Evolutionary conservation across 208 protist species (phyloP).

Genomic region (Herpetomonas tarakana): DNA sequence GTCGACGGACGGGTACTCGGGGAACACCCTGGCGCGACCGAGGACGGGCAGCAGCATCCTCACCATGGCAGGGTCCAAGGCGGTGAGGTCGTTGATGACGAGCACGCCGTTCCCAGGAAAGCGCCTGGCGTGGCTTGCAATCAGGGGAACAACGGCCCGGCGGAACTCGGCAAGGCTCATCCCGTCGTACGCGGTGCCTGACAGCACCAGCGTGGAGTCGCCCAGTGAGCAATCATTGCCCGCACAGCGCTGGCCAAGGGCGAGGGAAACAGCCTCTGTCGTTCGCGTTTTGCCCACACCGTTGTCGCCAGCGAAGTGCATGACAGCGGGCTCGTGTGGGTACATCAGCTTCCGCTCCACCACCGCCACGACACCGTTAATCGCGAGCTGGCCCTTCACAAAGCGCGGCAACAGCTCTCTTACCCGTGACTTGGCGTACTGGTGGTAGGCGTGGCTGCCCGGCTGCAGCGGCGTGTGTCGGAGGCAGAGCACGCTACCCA

Average conservation of each 20-base stretch:
- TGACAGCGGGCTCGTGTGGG: constrained; percentile 37
- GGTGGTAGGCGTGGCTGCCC: constrained; percentile 21
- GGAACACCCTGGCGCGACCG: constrained; percentile 40
- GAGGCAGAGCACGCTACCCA: constrained; percentile 15
- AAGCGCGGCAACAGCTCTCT: constrained; percentile 17
- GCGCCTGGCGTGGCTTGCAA: constrained; percentile 31
- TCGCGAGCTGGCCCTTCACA: constrained; percentile 50
- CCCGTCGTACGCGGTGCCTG: constrained; percentile 57
- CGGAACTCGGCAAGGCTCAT: constrained; percentile 49
- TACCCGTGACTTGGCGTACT: constrained; percentile 32
- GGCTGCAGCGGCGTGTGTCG: constrained; percentile 11
- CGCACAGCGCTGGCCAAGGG: constrained; percentile 50
- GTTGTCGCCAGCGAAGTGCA: constrained; percentile 84
- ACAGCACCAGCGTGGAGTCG: constrained; percentile 62
- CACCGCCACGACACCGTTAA: constrained; percentile 27
- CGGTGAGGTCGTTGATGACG: constrained; percentile 66
- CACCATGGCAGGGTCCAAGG: constrained; percentile 44
- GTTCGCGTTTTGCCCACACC: constrained; percentile 76
- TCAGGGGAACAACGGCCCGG: constrained; percentile 31
- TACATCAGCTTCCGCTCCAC: constrained; percentile 52
- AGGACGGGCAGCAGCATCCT: constrained; percentile 51
- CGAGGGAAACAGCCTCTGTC: constrained; percentile 68
- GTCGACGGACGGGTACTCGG: constrained; percentile 26
- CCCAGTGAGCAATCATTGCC: constrained; percentile 28
- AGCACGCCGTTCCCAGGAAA: constrained; percentile 59